These are phyloP conservation scores for Hagleromyces aurorensis DNA, from an alignment of 805 yeast genomes.

Conservation along the genomic window DNA sequence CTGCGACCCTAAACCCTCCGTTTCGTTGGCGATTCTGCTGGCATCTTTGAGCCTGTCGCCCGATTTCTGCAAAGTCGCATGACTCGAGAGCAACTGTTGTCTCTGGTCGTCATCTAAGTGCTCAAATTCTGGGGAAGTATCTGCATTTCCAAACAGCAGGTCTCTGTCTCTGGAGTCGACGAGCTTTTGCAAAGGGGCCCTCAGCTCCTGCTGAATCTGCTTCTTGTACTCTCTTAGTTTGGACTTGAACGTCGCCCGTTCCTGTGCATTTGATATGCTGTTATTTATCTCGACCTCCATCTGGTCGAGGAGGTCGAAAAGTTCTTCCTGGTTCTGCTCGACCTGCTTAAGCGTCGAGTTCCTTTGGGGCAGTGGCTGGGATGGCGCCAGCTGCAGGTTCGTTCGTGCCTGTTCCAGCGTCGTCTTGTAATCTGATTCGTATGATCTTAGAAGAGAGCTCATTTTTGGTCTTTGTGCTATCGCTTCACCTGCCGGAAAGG, in stretches of 20 bases:
- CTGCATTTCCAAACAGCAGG: constrained; percentile 56
- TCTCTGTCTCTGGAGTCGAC: constrained; percentile 67
- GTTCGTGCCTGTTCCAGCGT: constrained; percentile 24
- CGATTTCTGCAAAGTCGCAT: constrained; percentile 73
- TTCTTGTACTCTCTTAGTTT: constrained; percentile 64
- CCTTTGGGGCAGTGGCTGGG: constrained; percentile 18
- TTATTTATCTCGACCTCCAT: constrained; percentile 87
- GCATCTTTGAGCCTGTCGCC: constrained; percentile 80
- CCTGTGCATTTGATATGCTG: constrained; percentile 30
- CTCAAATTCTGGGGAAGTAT: constrained; percentile 17
- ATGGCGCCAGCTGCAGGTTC: constrained; percentile 13
- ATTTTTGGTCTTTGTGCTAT: no score
- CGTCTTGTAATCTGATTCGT: constrained; percentile 34
- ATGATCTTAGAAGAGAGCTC: constrained; percentile 25
- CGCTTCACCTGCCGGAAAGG: no score
- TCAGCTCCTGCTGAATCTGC: constrained; percentile 50
- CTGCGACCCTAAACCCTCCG: constrained; percentile 86
- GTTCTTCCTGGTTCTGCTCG: constrained; percentile 28
- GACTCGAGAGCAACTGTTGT: constrained; percentile 67
- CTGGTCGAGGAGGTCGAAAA: constrained; percentile 66
- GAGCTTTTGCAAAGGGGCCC: constrained; percentile 44
- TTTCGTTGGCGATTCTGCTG: constrained; percentile 84
- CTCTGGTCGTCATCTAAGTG: constrained; percentile 58
- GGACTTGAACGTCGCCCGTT: constrained; percentile 61
- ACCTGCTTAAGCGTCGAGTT: constrained; percentile 21